Evolutionary conservation across 441 rosid species (phyloP).

Genomic region (Gossypium lobatum): DNA sequence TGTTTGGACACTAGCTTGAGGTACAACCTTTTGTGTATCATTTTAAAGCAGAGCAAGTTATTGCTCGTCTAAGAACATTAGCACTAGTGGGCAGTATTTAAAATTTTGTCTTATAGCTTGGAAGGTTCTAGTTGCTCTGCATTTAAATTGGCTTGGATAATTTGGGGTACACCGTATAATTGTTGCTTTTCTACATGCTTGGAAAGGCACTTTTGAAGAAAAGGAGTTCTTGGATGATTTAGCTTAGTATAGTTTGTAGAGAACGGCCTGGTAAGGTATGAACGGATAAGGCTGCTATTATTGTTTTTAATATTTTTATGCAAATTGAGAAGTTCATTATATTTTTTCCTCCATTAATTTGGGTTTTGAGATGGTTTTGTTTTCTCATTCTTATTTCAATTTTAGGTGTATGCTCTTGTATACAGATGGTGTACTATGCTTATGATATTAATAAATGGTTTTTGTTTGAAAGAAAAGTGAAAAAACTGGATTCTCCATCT

Average conservation of each 20-base stretch:
- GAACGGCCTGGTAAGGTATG: not conserved
- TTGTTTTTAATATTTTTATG: not conserved
- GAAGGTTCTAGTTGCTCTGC: not conserved
- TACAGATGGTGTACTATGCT: not conserved
- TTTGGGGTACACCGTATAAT: not conserved
- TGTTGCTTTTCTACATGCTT: not conserved
- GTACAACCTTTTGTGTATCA: no score
- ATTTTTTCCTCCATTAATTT: no score
- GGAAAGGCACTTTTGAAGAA: not conserved
- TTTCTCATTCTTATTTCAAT: not conserved
- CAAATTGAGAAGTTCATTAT: not conserved
- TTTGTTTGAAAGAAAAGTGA: not conserved
- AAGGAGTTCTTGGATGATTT: not conserved
- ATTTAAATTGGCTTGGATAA: not conserved
- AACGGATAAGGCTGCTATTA: not conserved
- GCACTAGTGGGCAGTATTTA: no score
- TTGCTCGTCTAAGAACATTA: no score
- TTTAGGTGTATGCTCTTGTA: not conserved
- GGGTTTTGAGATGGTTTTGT: not conserved
- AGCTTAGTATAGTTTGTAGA: not conserved
- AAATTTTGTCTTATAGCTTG: not conserved
- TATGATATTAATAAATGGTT: constrained; percentile 7
- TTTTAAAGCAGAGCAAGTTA: no score
- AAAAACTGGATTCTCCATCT: not conserved
- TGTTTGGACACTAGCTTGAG: no score